Evolutionary conservation across 192 early-diverging fungal genomes (phyloP), one percentile per base, ranked within the genome.

Genomic region (Backusella luteola): DNA sequence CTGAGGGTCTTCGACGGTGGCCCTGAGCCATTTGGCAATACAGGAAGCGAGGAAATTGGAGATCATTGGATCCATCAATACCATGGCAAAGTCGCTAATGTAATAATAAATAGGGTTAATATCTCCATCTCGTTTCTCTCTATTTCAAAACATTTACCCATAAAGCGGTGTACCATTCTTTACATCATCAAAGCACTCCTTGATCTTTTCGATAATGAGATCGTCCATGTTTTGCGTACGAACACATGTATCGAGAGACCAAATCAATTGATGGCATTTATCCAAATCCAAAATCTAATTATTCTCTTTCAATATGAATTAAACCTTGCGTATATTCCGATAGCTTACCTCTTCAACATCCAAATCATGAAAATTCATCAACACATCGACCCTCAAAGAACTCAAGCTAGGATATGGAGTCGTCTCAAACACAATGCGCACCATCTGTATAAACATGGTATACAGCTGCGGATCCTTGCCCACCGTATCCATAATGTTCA

Each of bases 231-330:
- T 81, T 42, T 87, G 78, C 59, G 80, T 89, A 19, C 86, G 83
- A 56, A 87, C 81, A 49, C 88, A 89, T 4, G 85, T 85, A 76
- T 89, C 87, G 44, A 89, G 71, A 21, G 83, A 86, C 88, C 88
- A 89, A 5, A 85, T 82, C 21, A 89, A 76, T n/a, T 83, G 79
- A 68, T 89, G 85, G 26, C 85, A 87, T 26, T 83, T 76, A 44
- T 89, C 88, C 34, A 67, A 79, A 53, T 84, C 74, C n/a, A 82
- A 82, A 46, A 89, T 84, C 85, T 89, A 82, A 34, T 39, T 39
- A 21, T 15, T 44, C 15, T 17, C 42, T 0, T 4, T 44, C 3
- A 53, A 59, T 34, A 17, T 32, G 32, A 29, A 41, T 21, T 17
- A 0, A 9, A 6, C n/a, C n/a, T 0, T 21, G 0, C 0, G 21